These are phyloP conservation scores for Setomelanomma holmii DNA, from an alignment of 2,329 filamentous ascomycete genomes.

Conservation along the genomic window DNA sequence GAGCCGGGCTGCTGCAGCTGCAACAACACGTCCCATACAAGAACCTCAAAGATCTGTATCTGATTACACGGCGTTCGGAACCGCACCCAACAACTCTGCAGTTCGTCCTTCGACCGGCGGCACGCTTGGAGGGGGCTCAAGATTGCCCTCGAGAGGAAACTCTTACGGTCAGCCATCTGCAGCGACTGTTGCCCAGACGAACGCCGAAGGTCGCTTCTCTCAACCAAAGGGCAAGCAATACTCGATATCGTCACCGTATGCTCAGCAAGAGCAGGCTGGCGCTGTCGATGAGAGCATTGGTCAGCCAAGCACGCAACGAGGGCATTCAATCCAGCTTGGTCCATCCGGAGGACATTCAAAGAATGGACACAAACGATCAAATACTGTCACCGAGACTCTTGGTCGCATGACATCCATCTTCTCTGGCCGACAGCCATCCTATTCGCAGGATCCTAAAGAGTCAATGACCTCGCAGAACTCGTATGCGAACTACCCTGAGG, in stretches of 20 bases:
- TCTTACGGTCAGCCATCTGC: conserved; percentile 89
- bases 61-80: conserved; percentile 52
- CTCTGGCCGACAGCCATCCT: conserved; percentile 58
- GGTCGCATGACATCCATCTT: conserved; percentile 84
- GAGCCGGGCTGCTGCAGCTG: conserved; percentile 26
- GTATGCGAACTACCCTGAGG: conserved; percentile 45
- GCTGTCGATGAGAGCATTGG: conserved; percentile 59
- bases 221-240: conserved; percentile 75
- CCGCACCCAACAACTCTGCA: conserved; percentile 52
- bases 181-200: conserved; percentile 85
- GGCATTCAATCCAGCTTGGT: conserved; percentile 58
- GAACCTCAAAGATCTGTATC: conserved; percentile 61
- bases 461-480: conserved; percentile 56
- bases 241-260: conserved; percentile 72
- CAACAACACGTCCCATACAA: conserved; percentile 47
- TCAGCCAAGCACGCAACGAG: conserved; percentile 64
- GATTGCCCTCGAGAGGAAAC: conserved; percentile 74
- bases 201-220: conserved; percentile 87
- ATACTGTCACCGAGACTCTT: conserved; percentile 74
- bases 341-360: conserved; percentile 23
- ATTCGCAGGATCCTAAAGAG: conserved; percentile 37
- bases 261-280: conserved; percentile 54
- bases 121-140: conserved; percentile 67
- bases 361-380: conserved; percentile 69
- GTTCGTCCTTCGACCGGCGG: conserved; percentile 79